Base-by-base conservation (phyloP, 805 yeast species). In the Nakazawaea molendinolei region DNA sequence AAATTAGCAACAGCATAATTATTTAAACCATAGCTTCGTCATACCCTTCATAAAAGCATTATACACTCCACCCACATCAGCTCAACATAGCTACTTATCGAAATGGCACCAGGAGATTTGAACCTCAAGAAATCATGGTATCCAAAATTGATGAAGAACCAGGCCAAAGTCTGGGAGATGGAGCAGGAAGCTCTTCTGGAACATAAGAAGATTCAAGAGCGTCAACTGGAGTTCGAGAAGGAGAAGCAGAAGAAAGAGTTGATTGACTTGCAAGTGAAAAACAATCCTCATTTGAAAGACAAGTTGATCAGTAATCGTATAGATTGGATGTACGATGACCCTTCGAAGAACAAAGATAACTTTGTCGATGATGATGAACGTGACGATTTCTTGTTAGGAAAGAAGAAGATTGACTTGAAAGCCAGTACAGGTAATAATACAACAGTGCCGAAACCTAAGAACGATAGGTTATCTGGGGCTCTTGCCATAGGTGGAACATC, bases 111-210 rank as follows among this genome's bases (percentile, higher is more conserved):
- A 1, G 85, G 87, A 5, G 95, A 89, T 56, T 67, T 90, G 44
- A 90, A 90, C 54, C 58, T 89, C 38, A 83, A 90, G 61, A 90
- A 90, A 55, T 90, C 97, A 43, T 90, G 97, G 98, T 86, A 90
- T 56, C 97, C 98, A 3, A 89, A 82, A 31, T 66, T 86, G 34
- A 64, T 84, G 52, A 84, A 81, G 54, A 90, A 90, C 65, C 86
- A 80, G 58, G 79, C 79, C 45, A 83, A 79, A 50, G 89, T 90
- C 23, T 82, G 95, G 90, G 69, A 76, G 45, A 68, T 65, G 36
- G 97, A 92, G 51, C 87, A 85, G 51, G 79, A 79, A 27, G 77
- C 82, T 7, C 60, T 86, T 5, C 71, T 71, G n/a, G 94, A 85
- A 49, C 71, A 79, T 32, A 71, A 72, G 45, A 71, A 72, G 49